Conservation (phyloP, 306 rosid genomes). For the Casuarina cunninghamiana region DNA sequence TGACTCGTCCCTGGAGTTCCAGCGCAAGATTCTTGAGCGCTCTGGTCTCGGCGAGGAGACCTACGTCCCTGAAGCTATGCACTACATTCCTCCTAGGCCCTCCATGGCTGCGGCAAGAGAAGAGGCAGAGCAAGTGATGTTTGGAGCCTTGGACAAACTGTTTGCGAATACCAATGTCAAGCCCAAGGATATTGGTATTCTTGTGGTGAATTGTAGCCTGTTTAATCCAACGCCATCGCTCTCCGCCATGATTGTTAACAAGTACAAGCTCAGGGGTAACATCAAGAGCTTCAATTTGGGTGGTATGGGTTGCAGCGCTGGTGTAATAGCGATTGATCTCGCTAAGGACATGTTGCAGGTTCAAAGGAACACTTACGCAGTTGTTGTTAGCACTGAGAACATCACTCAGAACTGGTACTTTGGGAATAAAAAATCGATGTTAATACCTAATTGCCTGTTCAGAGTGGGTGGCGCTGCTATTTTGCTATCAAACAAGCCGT, state of each 20-base stretch:
- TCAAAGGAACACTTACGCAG: conserved; percentile 56
- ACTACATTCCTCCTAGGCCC: conserved; percentile 44
- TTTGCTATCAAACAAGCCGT: conserved; percentile 49
- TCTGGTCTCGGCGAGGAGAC: conserved; percentile 68
- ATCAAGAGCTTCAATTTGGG: conserved; percentile 57
- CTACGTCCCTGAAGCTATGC: conserved; percentile 54
- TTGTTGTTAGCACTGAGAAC: conserved; percentile 76
- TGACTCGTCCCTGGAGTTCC: conserved; percentile 51
- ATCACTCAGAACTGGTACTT: conserved; percentile 77
- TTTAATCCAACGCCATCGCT: conserved; percentile 74
- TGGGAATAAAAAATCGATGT: conserved; percentile 65
- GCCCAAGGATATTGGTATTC: no score
- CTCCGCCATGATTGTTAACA: conserved; percentile 66
- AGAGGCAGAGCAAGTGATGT: no score
- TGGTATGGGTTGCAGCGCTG: conserved; percentile 87
- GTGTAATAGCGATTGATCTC: conserved; percentile 66
- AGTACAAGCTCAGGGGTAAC: conserved; percentile 52
- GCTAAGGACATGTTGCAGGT: conserved; percentile 67
- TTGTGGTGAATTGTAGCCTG: conserved; percentile 68
- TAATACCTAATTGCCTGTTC: conserved; percentile 71
- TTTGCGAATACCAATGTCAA: no score
- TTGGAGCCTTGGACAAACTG: no score
- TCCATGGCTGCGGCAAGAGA: conserved; percentile 57
- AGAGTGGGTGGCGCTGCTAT: conserved; percentile 64
- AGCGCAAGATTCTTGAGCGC: conserved; percentile 56